Percentiles rank a stretch among this genome's conserved stretches.
phyloP scores from a whole-genome alignment of 768 basidiomycete genomes.

The Suillus weaverae region DNA sequence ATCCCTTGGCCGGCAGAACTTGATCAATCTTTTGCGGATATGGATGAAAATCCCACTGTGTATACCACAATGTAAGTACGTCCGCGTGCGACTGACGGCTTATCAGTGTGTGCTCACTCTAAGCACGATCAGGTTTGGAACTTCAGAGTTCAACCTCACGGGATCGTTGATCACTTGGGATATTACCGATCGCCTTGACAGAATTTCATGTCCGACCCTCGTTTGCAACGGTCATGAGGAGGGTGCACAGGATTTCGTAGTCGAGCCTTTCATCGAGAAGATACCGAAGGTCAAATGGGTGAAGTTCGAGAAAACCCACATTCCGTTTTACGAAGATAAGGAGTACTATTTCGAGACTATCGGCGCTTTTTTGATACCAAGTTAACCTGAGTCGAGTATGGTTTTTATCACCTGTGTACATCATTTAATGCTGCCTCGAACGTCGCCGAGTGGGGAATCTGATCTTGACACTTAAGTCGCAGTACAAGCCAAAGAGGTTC shows the following conservation, averaged over 20 bases:
- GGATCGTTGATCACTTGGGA: slow-evolving; percentile 48
- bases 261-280: slow-evolving; percentile 33
- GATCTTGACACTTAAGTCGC: not conserved
- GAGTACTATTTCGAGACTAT: slow-evolving; percentile 21
- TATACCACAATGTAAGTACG: slow-evolving; percentile 33
- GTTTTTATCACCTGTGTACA: not conserved
- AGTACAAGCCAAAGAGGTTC: not conserved
- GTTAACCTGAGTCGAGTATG: not conserved
- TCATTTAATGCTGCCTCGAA: not conserved
- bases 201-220: slow-evolving; percentile 40
- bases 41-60: slow-evolving; percentile 33
- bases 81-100: not conserved
- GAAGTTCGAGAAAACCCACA: slow-evolving; percentile 30
- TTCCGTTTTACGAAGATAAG: slow-evolving; percentile 18
- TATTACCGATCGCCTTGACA: slow-evolving; percentile 43
- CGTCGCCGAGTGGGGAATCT: not conserved
- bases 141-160: slow-evolving; percentile 40
- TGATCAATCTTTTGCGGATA: slow-evolving; percentile 21
- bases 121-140: slow-evolving; percentile 13
- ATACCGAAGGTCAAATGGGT: slow-evolving; percentile 38
- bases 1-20: slow-evolving; percentile 37
- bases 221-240: slow-evolving; percentile 40
- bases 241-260: slow-evolving; percentile 35
- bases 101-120: not conserved
- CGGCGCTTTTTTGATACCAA: slow-evolving; percentile 10